phyloP scores from a whole-genome alignment of 148 eudicot genomes.

The Cornus florida region DNA sequence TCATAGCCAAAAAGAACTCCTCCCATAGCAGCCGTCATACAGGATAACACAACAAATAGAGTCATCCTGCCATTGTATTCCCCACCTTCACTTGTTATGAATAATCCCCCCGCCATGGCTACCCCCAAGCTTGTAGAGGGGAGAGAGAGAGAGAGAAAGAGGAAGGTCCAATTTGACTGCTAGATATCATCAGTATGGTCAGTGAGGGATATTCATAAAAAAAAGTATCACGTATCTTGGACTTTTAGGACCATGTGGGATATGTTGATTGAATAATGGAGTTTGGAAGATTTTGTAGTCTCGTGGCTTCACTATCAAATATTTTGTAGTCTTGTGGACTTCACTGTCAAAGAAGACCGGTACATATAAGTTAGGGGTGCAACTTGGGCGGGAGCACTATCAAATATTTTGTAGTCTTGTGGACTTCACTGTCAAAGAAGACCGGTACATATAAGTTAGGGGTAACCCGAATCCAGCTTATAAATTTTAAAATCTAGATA shows the following conservation, averaged over 20 bases:
- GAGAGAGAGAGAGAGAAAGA: too few relatives aligned
- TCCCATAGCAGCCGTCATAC: slow-evolving; percentile 21
- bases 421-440: not conserved
- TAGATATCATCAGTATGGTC: not conserved
- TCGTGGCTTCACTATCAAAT: too few relatives aligned
- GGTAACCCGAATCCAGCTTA: too few relatives aligned
- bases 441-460: too few relatives aligned
- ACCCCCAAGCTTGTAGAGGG: not conserved
- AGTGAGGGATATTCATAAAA: not conserved
- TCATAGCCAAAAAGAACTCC: slow-evolving; percentile 32
- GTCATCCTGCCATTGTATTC: slow-evolving; percentile 14
- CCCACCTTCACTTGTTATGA: not conserved
- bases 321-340: not conserved
- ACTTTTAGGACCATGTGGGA: not conserved
- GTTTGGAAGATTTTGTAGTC: not conserved
- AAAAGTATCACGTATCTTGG: not conserved
- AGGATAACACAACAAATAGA: slow-evolving; percentile 6
- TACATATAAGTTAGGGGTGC: too few relatives aligned
- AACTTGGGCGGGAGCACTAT: too few relatives aligned
- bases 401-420: too few relatives aligned
- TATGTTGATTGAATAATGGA: not conserved
- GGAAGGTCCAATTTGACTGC: not conserved
- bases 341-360: not conserved
- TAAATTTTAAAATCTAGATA: too few relatives aligned
- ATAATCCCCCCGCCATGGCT: slow-evolving; percentile 10